phyloP scores from a whole-genome alignment of 129 eudicot species.

The Pittosporum tobira region DNA sequence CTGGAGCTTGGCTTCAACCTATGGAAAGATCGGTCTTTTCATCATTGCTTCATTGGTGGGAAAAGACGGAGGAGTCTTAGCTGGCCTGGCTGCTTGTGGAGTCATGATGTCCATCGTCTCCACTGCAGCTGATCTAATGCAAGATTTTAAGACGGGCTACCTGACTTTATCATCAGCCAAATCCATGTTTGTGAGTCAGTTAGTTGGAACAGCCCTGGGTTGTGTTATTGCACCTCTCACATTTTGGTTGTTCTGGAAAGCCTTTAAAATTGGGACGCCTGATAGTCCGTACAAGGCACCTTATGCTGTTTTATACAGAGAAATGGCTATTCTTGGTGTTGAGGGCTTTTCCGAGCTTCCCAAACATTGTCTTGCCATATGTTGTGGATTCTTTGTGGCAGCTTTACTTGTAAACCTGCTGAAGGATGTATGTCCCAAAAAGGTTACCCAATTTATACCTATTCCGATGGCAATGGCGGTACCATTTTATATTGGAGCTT shows the following conservation, averaged over 20 bases:
- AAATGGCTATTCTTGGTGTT: conserved; percentile 90
- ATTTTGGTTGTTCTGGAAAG: conserved; percentile 80
- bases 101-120: conserved; percentile 90
- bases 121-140: conserved; percentile 91
- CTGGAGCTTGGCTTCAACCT: conserved; percentile 86
- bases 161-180: conserved; percentile 79
- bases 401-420: conserved; percentile 57
- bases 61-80: conserved; percentile 65
- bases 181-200: conserved; percentile 83
- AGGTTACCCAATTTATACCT: conserved; percentile 54
- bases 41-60: conserved; percentile 82
- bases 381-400: conserved; percentile 61
- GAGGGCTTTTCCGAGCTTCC: conserved; percentile 95
- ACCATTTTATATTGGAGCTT: conserved; percentile 88
- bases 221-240: conserved; percentile 82
- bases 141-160: conserved; percentile 89
- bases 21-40: conserved; percentile 87
- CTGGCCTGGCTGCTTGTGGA: conserved; percentile 85
- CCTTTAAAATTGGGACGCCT: conserved; percentile 79
- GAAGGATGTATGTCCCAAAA: conserved; percentile 51
- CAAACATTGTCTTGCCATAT: conserved; percentile 61
- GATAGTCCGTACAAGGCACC: conserved; percentile 95
- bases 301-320: conserved; percentile 74
- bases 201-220: conserved; percentile 89
- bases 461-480: conserved; percentile 98